Evolutionary conservation across 2,329 filamentous ascomycete genomes (phyloP).

Genomic region (Myriosclerotinia curreyana): DNA sequence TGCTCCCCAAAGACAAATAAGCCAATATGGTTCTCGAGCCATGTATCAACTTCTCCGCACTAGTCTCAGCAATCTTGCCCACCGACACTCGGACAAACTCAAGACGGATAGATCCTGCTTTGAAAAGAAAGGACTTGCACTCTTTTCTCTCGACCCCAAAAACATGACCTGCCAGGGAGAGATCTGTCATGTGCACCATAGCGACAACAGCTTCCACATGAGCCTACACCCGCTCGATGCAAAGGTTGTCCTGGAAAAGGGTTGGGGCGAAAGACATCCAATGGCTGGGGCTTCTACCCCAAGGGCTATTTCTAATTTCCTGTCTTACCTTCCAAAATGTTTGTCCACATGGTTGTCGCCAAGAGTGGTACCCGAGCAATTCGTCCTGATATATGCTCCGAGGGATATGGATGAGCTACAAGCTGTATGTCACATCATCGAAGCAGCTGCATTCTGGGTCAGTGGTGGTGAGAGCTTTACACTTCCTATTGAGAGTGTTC

Average conservation of each 20-base stretch:
- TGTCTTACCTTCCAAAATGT: slow-evolving; percentile 6
- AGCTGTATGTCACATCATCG: slow-evolving; percentile 65
- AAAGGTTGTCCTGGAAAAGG: slow-evolving; percentile 64
- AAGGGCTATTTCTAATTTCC: neutral
- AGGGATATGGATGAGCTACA: slow-evolving; percentile 65
- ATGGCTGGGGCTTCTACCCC: slow-evolving; percentile 60
- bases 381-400: slow-evolving; percentile 81
- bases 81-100: slow-evolving; percentile 47
- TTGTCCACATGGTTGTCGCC: slow-evolving; percentile 9
- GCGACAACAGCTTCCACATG: slow-evolving; percentile 74
- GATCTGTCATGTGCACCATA: slow-evolving; percentile 75
- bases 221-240: slow-evolving; percentile 78
- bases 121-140: slow-evolving; percentile 75
- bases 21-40: slow-evolving; percentile 56
- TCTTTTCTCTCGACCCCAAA: slow-evolving; percentile 65
- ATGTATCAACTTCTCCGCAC: slow-evolving; percentile 56
- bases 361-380: slow-evolving; percentile 60
- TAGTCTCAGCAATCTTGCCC: slow-evolving; percentile 52
- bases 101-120: slow-evolving; percentile 69
- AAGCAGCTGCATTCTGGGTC: slow-evolving; percentile 71
- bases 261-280: slow-evolving; percentile 73
- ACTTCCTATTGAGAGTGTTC: slow-evolving; percentile 26
- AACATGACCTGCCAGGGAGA: slow-evolving; percentile 76
- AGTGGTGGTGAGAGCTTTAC: slow-evolving; percentile 32
- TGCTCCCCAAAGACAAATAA: slow-evolving; percentile 75